phyloP scores from a whole-genome alignment of 768 basidiomycete species.

The Clitopilus hobsonii region DNA sequence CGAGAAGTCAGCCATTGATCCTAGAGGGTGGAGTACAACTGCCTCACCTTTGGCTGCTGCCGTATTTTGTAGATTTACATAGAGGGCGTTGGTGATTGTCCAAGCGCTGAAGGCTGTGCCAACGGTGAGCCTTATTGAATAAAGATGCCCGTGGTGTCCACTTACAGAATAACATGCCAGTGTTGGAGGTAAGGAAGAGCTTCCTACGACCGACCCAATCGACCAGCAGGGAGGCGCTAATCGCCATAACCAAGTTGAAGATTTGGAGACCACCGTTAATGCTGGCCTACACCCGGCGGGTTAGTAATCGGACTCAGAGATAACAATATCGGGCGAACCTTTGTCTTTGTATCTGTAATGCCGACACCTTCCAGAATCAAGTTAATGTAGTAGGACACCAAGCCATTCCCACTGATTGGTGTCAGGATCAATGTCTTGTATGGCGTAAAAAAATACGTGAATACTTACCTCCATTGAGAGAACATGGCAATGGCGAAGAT shows the following conservation, averaged over 20 bases:
- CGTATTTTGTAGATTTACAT: slow-evolving; percentile 31
- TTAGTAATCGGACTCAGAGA: not conserved
- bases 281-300: slow-evolving; percentile 21
- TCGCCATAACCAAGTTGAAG: slow-evolving; percentile 60
- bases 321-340: slow-evolving; percentile 12
- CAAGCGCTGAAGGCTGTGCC: slow-evolving; percentile 48
- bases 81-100: slow-evolving; percentile 47
- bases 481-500: slow-evolving; percentile 65
- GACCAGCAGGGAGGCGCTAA: slow-evolving; percentile 56
- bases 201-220: slow-evolving; percentile 66
- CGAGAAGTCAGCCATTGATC: not conserved
- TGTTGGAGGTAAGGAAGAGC: slow-evolving; percentile 62
- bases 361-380: slow-evolving; percentile 63
- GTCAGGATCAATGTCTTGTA: not conserved
- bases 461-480: slow-evolving; percentile 65
- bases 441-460: not conserved
- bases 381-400: slow-evolving; percentile 73
- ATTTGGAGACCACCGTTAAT: slow-evolving; percentile 66
- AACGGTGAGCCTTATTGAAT: not conserved
- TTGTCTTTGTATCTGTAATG: slow-evolving; percentile 45
- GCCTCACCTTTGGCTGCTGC: slow-evolving; percentile 40
- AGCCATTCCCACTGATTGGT: slow-evolving; percentile 51
- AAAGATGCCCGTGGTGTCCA: not conserved
- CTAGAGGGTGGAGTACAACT: not conserved
- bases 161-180: slow-evolving; percentile 48